phyloP scores from a whole-genome alignment of 148 eudicot genomes.

The Gaultheria prostrata region DNA sequence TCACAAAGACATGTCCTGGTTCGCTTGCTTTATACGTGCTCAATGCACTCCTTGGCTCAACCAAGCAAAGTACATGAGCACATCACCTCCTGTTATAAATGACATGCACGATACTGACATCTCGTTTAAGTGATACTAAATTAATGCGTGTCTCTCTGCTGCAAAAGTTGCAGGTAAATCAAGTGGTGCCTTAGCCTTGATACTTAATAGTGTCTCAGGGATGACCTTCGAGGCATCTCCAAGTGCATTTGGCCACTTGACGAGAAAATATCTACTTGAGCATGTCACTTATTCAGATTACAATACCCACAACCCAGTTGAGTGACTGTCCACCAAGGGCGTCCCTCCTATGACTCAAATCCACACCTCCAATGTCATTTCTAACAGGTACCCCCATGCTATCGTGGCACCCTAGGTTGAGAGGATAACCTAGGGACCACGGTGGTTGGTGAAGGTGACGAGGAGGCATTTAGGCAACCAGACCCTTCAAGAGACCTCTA shows the following conservation, averaged over 20 bases:
- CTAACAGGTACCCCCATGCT: background rate
- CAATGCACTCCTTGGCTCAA: background rate
- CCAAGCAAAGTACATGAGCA: background rate
- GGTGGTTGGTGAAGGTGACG: background rate
- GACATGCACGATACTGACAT: background rate
- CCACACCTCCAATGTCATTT: background rate
- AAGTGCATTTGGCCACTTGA: background rate
- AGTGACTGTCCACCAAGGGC: background rate
- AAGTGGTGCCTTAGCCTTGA: background rate
- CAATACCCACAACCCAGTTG: background rate
- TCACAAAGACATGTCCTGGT: background rate
- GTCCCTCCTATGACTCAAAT: background rate
- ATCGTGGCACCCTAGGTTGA: background rate
- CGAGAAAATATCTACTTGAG: background rate
- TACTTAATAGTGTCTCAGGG: conserved; percentile 1
- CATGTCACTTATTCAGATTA: background rate
- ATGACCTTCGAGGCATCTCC: background rate
- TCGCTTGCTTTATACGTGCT: background rate
- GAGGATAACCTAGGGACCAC: background rate
- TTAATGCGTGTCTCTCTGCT: background rate
- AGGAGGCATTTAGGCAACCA: background rate
- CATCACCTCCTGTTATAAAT: background rate
- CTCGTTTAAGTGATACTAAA: background rate
- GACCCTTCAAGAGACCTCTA: background rate
- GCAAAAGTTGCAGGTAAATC: background rate